Conservation (phyloP, 2,329 filamentous ascomycete species). For the Botryotinia narcissicola region DNA sequence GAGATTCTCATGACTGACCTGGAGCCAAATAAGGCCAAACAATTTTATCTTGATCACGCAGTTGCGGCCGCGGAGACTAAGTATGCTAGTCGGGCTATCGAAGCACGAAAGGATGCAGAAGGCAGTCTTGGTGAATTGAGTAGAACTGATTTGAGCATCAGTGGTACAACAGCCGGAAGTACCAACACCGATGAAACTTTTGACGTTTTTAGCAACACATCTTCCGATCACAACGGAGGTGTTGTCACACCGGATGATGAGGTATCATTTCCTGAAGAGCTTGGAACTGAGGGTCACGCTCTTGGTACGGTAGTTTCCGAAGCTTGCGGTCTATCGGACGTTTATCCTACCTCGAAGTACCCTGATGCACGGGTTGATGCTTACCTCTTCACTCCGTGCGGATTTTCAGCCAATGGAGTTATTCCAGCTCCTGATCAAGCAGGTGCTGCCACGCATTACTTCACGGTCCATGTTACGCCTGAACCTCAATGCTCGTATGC, state of each 20-base stretch:
- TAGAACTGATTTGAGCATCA: slow-evolving; percentile 43
- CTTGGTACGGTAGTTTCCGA: slow-evolving; percentile 91
- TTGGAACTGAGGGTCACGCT: slow-evolving; percentile 91
- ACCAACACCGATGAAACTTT: slow-evolving; percentile 56
- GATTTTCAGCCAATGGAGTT: slow-evolving; percentile 95
- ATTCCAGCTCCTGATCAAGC: slow-evolving; percentile 69
- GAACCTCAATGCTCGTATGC: slow-evolving; percentile 97
- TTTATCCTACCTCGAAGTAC: slow-evolving; percentile 84
- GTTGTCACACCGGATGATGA: slow-evolving; percentile 57
- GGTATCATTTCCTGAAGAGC: slow-evolving; percentile 62
- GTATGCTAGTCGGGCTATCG: slow-evolving; percentile 65
- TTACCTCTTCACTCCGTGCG: slow-evolving; percentile 94
- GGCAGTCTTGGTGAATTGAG: slow-evolving; percentile 59
- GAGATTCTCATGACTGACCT: slow-evolving; percentile 73
- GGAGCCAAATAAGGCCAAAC: slow-evolving; percentile 65
- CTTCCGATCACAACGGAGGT: slow-evolving; percentile 59
- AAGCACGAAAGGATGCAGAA: slow-evolving; percentile 59
- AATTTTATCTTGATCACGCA: slow-evolving; percentile 76
- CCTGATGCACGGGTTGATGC: slow-evolving; percentile 92
- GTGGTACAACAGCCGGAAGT: slow-evolving; percentile 42
- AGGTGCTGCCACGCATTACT: slow-evolving; percentile 69
- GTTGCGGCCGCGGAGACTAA: slow-evolving; percentile 85
- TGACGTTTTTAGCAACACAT: slow-evolving; percentile 79
- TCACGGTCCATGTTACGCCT: slow-evolving; percentile 96
- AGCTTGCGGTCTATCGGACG: slow-evolving; percentile 79